phyloP scores from a whole-genome alignment of 257 asterid genomes.

The Gentiana straminea region DNA sequence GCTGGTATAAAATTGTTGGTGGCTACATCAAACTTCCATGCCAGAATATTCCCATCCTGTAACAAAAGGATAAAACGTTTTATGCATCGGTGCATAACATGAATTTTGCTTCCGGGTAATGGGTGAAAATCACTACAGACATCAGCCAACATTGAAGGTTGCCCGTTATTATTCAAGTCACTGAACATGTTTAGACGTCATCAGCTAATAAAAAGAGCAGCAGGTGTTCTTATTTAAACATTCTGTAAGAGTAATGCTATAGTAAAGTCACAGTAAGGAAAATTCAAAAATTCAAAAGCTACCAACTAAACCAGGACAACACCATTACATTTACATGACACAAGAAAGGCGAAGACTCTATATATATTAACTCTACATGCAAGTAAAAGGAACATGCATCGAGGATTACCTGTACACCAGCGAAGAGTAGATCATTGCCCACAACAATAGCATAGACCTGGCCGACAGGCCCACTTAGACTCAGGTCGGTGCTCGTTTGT shows the following conservation, averaged over 20 bases:
- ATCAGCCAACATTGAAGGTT: too few species aligned
- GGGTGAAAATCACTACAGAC: too few species aligned
- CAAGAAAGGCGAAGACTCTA: too few species aligned
- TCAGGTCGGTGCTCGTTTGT: slow-evolving; percentile 74
- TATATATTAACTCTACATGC: background rate
- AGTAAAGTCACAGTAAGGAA: too few species aligned
- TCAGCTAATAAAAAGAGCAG: too few species aligned
- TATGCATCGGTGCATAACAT: background rate
- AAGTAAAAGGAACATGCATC: slow-evolving; percentile 4
- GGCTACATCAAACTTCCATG: slow-evolving; percentile 75
- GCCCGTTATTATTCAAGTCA: too few species aligned
- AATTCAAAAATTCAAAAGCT: background rate
- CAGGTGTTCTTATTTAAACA: too few species aligned
- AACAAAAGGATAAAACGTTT: slow-evolving; percentile 6
- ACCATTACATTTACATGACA: too few species aligned
- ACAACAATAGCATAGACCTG: slow-evolving; percentile 89
- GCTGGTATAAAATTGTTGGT: slow-evolving; percentile 83
- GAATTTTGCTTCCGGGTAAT: background rate
- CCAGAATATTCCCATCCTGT: slow-evolving; percentile 83
- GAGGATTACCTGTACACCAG: slow-evolving; percentile 81
- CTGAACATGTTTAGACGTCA: too few species aligned
- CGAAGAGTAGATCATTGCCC: slow-evolving; percentile 76
- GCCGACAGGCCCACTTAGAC: slow-evolving; percentile 88
- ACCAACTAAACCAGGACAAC: background rate
- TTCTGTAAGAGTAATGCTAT: too few species aligned